A percentile compares a stretch with the other conserved stretches of the same genome.
phyloP scores from a whole-genome alignment of 2,329 filamentous ascomycete genomes.

The Ascochyta rabiei region DNA sequence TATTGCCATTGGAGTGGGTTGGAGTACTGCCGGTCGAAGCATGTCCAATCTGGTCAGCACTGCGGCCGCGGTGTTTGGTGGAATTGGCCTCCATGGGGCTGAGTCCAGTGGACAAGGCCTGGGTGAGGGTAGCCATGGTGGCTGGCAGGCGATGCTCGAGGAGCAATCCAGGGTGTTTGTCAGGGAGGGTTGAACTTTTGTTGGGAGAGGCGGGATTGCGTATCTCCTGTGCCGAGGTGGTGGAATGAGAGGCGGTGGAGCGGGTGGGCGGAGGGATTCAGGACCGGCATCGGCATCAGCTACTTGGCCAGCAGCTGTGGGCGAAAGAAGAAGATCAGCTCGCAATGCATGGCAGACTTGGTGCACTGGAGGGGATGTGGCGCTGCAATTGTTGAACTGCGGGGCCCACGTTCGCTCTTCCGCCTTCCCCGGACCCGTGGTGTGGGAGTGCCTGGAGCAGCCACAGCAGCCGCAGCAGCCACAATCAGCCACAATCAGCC shows the following conservation, averaged over 20 bases:
- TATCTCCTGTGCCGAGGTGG: conserved; percentile 3
- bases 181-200: neutral
- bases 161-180: neutral
- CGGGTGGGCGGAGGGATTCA: neutral
- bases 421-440: neutral
- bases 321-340: neutral
- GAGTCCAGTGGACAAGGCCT: conserved; percentile 22
- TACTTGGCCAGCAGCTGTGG: conserved; percentile 12
- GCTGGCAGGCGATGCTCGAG: neutral
- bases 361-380: neutral
- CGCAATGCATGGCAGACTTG: conserved; percentile 17
- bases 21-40: neutral
- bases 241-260: conserved; percentile 8
- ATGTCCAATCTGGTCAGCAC: conserved; percentile 20
- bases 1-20: conserved; percentile 18
- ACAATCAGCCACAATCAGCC: neutral
- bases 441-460: too few relatives aligned
- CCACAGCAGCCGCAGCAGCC: neutral
- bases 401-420: neutral
- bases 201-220: conserved; percentile 2
- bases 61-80: conserved; percentile 34
- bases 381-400: conserved; percentile 13
- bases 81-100: conserved; percentile 31
- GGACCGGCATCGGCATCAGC: neutral
- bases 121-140: conserved; percentile 42